Evolutionary conservation across 345 rosid genomes (phyloP), one percentile per base, ranked within the genome.

Genomic region (Syzygium aqueum): DNA sequence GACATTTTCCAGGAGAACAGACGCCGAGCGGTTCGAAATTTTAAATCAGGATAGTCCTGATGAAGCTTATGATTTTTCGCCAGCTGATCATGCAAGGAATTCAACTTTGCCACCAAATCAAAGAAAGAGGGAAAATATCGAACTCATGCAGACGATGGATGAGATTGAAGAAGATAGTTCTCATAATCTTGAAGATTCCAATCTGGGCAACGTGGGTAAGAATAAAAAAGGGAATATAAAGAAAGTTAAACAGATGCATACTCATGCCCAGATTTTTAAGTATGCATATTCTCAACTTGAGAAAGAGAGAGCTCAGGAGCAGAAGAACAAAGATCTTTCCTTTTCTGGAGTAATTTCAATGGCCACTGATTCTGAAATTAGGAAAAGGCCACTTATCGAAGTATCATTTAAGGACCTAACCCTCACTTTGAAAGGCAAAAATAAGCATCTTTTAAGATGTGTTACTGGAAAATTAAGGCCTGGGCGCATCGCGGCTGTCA

Each of bases 401-500:
- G 89, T 95, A 87, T 91, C 94, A 91, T 96, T 97, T 87, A 92
- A 90, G 89, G 96, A 94, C 82, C 92, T 96, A 78, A 95, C 96
- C 14, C 94, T 97, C 56, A 94, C 96, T n/a, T 90, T 97, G 90
- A 97, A 94, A 91, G 91, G 93, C 3, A 95, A 91, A 67, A 92
- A 93, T 73, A 96, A 92, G 89, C 92, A 95, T 92, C 88, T 97
- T 56, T 87, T 97, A 89, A 94, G 96, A 91, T 90, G 95, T 87
- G 95, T 97, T 40, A 95, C 98, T 2, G 99, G 99, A 85, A 96
- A 86, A 87, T 89, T 97, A 85, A 94, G 90, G 86, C 98, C 99
- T 40, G 98, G 99, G 46, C 94, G 95, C 67, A 91, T 97, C 61
- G 93, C 98, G 11, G 95, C 99, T 85, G 98, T 96, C 88, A 97